These are phyloP conservation scores for Fagopyrum tataricum DNA, from an alignment of 148 eudicot species.

Conservation along the genomic window DNA sequence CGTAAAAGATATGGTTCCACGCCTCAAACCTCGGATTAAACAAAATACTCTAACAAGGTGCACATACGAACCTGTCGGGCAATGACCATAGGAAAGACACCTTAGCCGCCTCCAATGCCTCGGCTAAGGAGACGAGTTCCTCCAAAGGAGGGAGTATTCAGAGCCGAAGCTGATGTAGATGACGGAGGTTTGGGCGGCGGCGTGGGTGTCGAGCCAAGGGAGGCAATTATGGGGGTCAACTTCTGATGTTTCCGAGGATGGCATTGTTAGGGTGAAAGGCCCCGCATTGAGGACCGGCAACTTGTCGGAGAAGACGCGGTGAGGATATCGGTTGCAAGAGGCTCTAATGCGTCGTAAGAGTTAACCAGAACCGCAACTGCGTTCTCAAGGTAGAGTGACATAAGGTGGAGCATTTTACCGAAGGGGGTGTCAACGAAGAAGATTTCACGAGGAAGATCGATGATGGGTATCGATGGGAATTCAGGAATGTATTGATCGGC, in stretches of 20 bases:
- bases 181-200: not conserved
- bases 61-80: not conserved
- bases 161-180: slow-evolving; percentile 3
- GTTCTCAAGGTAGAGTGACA: not conserved
- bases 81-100: not conserved
- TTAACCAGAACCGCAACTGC: not conserved
- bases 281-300: not conserved
- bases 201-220: slow-evolving; percentile 2
- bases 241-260: not conserved
- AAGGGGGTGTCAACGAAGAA: not conserved
- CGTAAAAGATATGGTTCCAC: too few species aligned
- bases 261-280: not conserved
- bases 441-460: not conserved
- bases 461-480: not conserved
- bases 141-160: not conserved
- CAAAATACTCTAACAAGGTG: too few species aligned
- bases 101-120: not conserved
- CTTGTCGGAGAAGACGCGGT: not conserved
- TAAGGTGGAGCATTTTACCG: not conserved
- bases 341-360: not conserved
- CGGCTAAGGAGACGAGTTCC: not conserved
- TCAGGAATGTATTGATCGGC: not conserved
- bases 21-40: too few species aligned
- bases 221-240: not conserved
- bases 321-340: not conserved